phyloP scores from a whole-genome alignment of 2,329 filamentous ascomycete genomes.

The Aspergillus floridensis region DNA sequence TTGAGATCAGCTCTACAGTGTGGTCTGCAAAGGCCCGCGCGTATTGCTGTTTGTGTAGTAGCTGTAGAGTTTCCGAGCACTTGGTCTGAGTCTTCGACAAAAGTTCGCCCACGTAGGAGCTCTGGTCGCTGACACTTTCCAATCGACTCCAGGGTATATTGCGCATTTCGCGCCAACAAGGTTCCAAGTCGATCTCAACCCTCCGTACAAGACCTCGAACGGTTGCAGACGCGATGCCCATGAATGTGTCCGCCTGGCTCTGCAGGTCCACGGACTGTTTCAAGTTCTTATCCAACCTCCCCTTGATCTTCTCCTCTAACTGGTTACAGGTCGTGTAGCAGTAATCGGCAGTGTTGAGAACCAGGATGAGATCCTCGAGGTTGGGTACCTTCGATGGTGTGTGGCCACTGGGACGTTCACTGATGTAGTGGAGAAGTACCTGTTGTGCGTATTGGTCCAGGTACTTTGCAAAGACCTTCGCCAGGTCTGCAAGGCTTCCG shows the following conservation, averaged over 20 bases:
- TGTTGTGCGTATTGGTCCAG: slow-evolving; percentile 94
- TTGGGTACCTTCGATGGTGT: slow-evolving; percentile 52
- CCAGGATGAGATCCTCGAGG: slow-evolving; percentile 75
- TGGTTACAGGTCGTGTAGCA: slow-evolving; percentile 93
- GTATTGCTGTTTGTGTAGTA: slow-evolving; percentile 88
- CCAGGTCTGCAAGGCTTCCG: slow-evolving; percentile 78
- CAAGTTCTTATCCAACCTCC: slow-evolving; percentile 78
- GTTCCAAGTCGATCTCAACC: slow-evolving; percentile 78
- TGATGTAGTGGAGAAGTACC: slow-evolving; percentile 72
- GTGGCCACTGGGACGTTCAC: slow-evolving; percentile 56
- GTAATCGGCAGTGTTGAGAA: slow-evolving; percentile 95
- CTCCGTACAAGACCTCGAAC: slow-evolving; percentile 80
- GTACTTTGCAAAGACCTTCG: slow-evolving; percentile 84
- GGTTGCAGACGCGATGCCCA: slow-evolving; percentile 87
- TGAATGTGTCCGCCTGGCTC: slow-evolving; percentile 89
- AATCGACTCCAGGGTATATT: slow-evolving; percentile 94
- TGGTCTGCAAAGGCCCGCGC: slow-evolving; percentile 93
- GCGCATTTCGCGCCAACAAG: slow-evolving; percentile 93
- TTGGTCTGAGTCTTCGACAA: slow-evolving; percentile 69
- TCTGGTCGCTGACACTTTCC: slow-evolving; percentile 90
- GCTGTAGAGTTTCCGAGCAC: slow-evolving; percentile 69
- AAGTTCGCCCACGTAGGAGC: slow-evolving; percentile 82
- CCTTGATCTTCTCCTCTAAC: slow-evolving; percentile 90
- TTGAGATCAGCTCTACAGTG: slow-evolving; percentile 82
- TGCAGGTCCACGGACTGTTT: slow-evolving; percentile 78